Percentiles rank a stretch among this genome's conserved stretches.
Evolutionary conservation across 495 filamentous ascomycete species (phyloP).

Genomic region (Penicillium antarcticum): DNA sequence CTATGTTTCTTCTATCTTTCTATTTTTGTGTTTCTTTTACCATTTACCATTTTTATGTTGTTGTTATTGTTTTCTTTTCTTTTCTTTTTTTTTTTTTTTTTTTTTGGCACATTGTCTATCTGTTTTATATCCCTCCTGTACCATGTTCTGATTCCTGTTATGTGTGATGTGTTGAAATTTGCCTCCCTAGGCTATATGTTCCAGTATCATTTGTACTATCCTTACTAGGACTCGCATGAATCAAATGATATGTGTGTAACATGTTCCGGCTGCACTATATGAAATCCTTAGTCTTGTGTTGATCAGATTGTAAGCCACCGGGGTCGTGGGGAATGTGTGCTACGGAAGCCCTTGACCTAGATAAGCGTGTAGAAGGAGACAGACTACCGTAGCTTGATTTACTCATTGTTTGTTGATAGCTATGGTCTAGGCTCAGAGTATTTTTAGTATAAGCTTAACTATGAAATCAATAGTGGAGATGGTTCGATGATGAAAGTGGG

Average conservation of each 20-base stretch:
- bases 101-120: not conserved
- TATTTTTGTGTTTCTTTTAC: not conserved
- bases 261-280: slow-evolving; percentile 6
- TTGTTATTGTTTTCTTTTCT: no score
- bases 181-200: slow-evolving; percentile 3
- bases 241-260: slow-evolving; percentile 11
- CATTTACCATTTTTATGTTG: no score
- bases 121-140: slow-evolving; percentile 20
- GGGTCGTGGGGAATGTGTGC: slow-evolving; percentile 5
- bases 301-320: not conserved
- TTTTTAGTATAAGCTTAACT: no score
- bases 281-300: not conserved
- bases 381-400: no score
- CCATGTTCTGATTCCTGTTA: slow-evolving; percentile 10
- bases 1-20: slow-evolving; percentile 12
- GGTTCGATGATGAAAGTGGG: no score
- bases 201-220: slow-evolving; percentile 7
- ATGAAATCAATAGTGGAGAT: no score
- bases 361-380: no score
- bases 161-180: slow-evolving; percentile 3
- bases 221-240: slow-evolving; percentile 13
- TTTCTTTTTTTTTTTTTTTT: no score
- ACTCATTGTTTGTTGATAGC: no score
- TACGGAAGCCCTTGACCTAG: no score
- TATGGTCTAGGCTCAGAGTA: no score